Conservation (phyloP, 495 filamentous ascomycete genomes). For the Podospora anserina region DNA sequence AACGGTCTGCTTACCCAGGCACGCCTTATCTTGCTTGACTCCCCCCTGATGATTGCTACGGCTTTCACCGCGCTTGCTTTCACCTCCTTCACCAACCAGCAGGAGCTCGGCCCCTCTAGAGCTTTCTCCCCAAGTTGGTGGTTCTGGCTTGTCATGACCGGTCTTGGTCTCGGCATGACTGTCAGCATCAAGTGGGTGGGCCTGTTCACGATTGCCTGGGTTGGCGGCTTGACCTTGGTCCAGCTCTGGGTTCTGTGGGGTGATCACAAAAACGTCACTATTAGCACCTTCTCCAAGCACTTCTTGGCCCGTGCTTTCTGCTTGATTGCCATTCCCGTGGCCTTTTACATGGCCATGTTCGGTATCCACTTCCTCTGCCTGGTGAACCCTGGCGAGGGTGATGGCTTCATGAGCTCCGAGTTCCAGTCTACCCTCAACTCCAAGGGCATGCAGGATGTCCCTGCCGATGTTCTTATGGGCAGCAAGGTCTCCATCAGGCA, state of each 20-base stretch:
- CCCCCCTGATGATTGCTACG: conserved; percentile 89
- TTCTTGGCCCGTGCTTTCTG: conserved; percentile 89
- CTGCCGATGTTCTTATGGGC: conserved; percentile 86
- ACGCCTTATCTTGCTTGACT: conserved; percentile 91
- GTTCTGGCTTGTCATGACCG: conserved; percentile 92
- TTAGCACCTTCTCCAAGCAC: conserved; percentile 89
- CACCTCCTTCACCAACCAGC: conserved; percentile 92
- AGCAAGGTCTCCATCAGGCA: conserved; percentile 84
- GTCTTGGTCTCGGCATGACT: conserved; percentile 83
- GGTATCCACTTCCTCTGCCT: conserved; percentile 92
- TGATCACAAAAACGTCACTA: conserved; percentile 77
- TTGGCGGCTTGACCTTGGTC: conserved; percentile 82
- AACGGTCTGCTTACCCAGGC: conserved; percentile 94
- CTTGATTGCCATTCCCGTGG: conserved; percentile 82
- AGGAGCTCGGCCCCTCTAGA: conserved; percentile 82
- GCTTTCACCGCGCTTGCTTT: conserved; percentile 88
- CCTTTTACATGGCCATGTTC: conserved; percentile 94
- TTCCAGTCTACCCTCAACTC: conserved; percentile 97
- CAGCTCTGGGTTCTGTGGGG: conserved; percentile 95
- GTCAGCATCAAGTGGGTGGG: conserved; percentile 98
- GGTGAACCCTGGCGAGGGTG: conserved; percentile 90
- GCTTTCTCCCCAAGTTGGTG: conserved; percentile 91
- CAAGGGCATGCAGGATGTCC: conserved; percentile 91
- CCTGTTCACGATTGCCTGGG: conserved; percentile 97
- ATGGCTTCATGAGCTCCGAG: conserved; percentile 99